phyloP scores from a whole-genome alignment of 2,329 filamentous ascomycete genomes.

The Mycocentrospora acerina region DNA sequence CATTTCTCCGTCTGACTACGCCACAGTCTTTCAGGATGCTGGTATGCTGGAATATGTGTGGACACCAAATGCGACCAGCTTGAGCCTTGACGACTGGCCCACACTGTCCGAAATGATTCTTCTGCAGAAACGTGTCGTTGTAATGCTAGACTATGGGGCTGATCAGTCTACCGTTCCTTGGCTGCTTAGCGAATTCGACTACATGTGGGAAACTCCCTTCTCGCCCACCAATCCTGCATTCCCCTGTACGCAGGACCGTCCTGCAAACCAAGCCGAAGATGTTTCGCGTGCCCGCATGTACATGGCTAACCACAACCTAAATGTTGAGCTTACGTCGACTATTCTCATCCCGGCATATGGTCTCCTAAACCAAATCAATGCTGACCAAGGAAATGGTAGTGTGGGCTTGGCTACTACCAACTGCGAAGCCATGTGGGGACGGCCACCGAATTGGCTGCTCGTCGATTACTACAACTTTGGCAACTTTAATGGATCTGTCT shows the following conservation, averaged over 20 bases:
- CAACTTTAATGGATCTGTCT: slow-evolving; percentile 37
- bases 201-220: slow-evolving; percentile 91
- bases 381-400: slow-evolving; percentile 28
- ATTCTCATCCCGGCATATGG: slow-evolving; percentile 40
- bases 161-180: slow-evolving; percentile 78
- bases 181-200: slow-evolving; percentile 82
- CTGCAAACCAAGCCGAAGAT: slow-evolving; percentile 61
- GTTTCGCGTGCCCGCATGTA: slow-evolving; percentile 66
- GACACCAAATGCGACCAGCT: slow-evolving; percentile 68
- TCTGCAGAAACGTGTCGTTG: slow-evolving; percentile 32
- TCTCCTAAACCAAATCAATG: slow-evolving; percentile 32
- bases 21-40: slow-evolving; percentile 66
- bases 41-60: slow-evolving; percentile 76
- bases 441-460: slow-evolving; percentile 39
- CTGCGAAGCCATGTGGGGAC: slow-evolving; percentile 32
- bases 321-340: slow-evolving; percentile 58
- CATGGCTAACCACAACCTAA: slow-evolving; percentile 89
- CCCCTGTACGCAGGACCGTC: slow-evolving; percentile 77
- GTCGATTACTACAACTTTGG: slow-evolving; percentile 42
- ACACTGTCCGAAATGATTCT: slow-evolving; percentile 65
- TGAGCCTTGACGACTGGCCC: slow-evolving; percentile 78
- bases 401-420: slow-evolving; percentile 27
- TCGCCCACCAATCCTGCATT: slow-evolving; percentile 69
- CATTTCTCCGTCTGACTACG: slow-evolving; percentile 65
- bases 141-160: slow-evolving; percentile 51